phyloP scores from a whole-genome alignment of 2,329 filamentous ascomycete genomes.

The Talaromyces marneffei region DNA sequence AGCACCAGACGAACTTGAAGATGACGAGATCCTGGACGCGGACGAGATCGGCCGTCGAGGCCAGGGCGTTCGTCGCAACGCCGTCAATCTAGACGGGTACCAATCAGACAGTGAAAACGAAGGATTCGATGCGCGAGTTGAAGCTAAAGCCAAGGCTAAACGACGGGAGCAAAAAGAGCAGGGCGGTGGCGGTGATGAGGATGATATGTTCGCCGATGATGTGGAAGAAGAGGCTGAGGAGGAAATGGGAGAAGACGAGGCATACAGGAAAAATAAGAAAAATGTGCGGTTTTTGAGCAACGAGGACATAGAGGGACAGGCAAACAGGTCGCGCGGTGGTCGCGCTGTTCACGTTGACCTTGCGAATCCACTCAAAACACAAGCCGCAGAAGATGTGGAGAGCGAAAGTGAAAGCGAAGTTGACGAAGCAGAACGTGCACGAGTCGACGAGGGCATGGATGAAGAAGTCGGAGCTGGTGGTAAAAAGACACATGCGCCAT shows the following conservation, averaged over 20 bases:
- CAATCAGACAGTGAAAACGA: constrained; percentile 91
- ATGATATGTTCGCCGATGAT: constrained; percentile 77
- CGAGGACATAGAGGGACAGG: constrained; percentile 73
- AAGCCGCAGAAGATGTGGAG: constrained; percentile 49
- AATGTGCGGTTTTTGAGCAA: constrained; percentile 55
- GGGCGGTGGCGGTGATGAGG: constrained; percentile 30
- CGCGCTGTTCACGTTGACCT: constrained; percentile 57
- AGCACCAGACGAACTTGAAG: constrained; percentile 71
- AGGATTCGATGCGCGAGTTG: constrained; percentile 71
- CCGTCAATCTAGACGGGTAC: constrained; percentile 94
- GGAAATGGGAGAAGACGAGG: constrained; percentile 46
- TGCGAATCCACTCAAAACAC: constrained; percentile 40
- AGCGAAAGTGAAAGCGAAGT: constrained; percentile 51
- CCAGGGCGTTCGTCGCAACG: constrained; percentile 76
- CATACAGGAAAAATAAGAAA: constrained; percentile 56
- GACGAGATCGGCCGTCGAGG: constrained; percentile 79
- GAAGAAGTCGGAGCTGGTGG: constrained; percentile 85
- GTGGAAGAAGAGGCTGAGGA: constrained; percentile 58
- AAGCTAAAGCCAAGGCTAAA: constrained; percentile 47
- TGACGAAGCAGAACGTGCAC: constrained; percentile 63
- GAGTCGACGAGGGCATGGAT: constrained; percentile 70
- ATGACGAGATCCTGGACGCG: constrained; percentile 73
- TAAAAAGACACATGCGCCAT: constrained; percentile 87
- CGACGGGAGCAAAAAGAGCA: constrained; percentile 22
- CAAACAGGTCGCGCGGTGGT: constrained; percentile 64